These are phyloP conservation scores for Xylaria scruposa DNA, from an alignment of 495 filamentous ascomycete species.

Conservation along the genomic window DNA sequence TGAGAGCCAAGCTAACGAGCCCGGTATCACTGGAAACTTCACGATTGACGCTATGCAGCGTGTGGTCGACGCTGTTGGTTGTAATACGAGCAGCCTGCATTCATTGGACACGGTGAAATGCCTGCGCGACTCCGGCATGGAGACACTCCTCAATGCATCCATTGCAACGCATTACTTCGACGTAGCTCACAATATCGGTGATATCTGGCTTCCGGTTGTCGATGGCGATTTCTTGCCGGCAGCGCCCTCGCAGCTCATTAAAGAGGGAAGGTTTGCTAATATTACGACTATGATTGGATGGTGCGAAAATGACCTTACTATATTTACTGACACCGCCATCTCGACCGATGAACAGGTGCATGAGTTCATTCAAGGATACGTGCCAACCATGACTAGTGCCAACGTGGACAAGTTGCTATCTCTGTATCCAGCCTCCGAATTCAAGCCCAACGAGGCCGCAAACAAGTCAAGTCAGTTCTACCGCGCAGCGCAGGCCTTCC, in stretches of 20 bases:
- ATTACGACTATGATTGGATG: slow-evolving; percentile 44
- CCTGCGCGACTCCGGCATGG: slow-evolving; percentile 58
- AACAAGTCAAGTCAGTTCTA: slow-evolving; percentile 48
- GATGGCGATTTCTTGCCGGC: slow-evolving; percentile 51
- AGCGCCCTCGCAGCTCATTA: slow-evolving; percentile 46
- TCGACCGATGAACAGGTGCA: slow-evolving; percentile 53
- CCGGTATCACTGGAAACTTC: slow-evolving; percentile 38
- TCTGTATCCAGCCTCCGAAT: slow-evolving; percentile 51
- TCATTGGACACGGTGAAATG: slow-evolving; percentile 58
- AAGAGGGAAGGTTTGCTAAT: slow-evolving; percentile 43
- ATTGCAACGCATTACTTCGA: slow-evolving; percentile 29
- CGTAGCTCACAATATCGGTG: slow-evolving; percentile 37
- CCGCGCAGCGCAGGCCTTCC: slow-evolving; percentile 51
- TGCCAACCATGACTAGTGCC: slow-evolving; percentile 52
- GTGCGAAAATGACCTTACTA: slow-evolving; percentile 36
- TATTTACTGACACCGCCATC: slow-evolving; percentile 40
- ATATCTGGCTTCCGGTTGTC: slow-evolving; percentile 45
- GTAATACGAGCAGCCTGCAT: slow-evolving; percentile 45
- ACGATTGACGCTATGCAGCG: slow-evolving; percentile 35
- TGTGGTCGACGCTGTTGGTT: slow-evolving; percentile 60
- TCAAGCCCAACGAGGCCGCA: slow-evolving; percentile 37
- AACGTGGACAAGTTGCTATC: slow-evolving; percentile 36
- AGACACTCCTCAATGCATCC: slow-evolving; percentile 51
- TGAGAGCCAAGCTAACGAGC: slow-evolving; percentile 38
- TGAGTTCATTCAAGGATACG: slow-evolving; percentile 59